Conservation (phyloP, 495 filamentous ascomycete genomes). For the Talaromyces nanjingensis region DNA sequence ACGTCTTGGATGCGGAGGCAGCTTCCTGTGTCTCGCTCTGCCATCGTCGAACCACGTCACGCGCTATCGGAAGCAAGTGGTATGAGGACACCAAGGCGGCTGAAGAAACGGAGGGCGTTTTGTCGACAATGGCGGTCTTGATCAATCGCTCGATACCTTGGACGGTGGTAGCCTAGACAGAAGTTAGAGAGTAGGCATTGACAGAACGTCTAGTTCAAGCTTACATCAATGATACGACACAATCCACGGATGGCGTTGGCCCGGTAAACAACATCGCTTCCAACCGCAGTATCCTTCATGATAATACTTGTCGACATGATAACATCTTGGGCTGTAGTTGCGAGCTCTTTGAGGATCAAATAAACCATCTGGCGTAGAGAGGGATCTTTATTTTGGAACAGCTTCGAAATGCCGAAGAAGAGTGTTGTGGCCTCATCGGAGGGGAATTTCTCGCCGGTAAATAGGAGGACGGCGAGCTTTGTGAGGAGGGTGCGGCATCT, state of each 20-base stretch:
- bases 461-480: constrained; percentile 93
- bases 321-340: constrained; percentile 93
- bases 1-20: constrained; percentile 80
- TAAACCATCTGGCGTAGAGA: constrained; percentile 99
- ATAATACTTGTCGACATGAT: constrained; percentile 99
- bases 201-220: constrained; percentile 15
- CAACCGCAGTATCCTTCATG: constrained; percentile 98
- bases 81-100: constrained; percentile 97
- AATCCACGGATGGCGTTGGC: constrained; percentile 96
- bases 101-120: constrained; percentile 95
- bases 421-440: constrained; percentile 95
- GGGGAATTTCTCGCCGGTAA: constrained; percentile 95
- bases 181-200: constrained; percentile 12
- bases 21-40: constrained; percentile 98
- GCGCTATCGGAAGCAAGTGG: constrained; percentile 91
- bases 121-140: constrained; percentile 99
- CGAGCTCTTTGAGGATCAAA: constrained; percentile 93
- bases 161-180: constrained; percentile 76
- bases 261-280: constrained; percentile 89
- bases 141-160: constrained; percentile 97
- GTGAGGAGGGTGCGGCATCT: constrained; percentile 93
- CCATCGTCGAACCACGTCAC: constrained; percentile 94
- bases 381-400: constrained; percentile 99
- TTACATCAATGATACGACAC: constrained; percentile 95
- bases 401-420: constrained; percentile 98